Base-by-base conservation (phyloP, 2,329 filamentous ascomycete genomes). In the Sporothrix phasma region DNA sequence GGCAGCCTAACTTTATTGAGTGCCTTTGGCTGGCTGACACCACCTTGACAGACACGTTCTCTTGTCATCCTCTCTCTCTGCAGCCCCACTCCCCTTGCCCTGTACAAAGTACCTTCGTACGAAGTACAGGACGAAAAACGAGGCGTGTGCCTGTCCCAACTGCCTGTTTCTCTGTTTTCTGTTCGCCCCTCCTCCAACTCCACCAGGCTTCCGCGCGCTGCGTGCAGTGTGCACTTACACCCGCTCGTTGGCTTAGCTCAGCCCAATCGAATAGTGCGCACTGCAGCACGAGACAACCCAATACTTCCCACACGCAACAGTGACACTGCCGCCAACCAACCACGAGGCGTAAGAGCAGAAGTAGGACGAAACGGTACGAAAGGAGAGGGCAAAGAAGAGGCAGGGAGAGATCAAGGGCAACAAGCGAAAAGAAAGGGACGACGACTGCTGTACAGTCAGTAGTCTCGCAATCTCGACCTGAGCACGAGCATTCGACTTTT, bases 1-100 rank as follows among this genome's bases (percentile, higher is more conserved):
- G 31, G 51, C 51, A 54, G 51, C 51, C 51, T 56, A 56, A 56
- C 51, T 26, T 8, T 37, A 37, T n/a, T n/a, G n/a, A 19, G 51
- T n/a, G n/a, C n/a, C 51, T 31, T 39, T 56, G 51, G 51, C 51
- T 54, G 51, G 31, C 51, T 56, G 51, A 56, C 51, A 39, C 51
- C 31, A 15, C 31, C 31, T 54, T 37, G 51, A 56, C 51, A 56
- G 51, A 56, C 29, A 56, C 31, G 3, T 31, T 6, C n/a, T 54
- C 47, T 34, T 37, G n/a, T n/a, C n/a, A n/a, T n/a, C 29, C 15
- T 31, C 24, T 51, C 29, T 22, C n/a, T 19, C n/a, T n/a, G 47
- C 51, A 24, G 19, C 51, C 51, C 51, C 51, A 56, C 51, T 56
- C 51, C 13, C n/a, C n/a, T 54, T 24, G 47, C 19, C 10, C 26